Conservation (phyloP, 2,329 filamentous ascomycete genomes). For the Claviceps humidiphila region DNA sequence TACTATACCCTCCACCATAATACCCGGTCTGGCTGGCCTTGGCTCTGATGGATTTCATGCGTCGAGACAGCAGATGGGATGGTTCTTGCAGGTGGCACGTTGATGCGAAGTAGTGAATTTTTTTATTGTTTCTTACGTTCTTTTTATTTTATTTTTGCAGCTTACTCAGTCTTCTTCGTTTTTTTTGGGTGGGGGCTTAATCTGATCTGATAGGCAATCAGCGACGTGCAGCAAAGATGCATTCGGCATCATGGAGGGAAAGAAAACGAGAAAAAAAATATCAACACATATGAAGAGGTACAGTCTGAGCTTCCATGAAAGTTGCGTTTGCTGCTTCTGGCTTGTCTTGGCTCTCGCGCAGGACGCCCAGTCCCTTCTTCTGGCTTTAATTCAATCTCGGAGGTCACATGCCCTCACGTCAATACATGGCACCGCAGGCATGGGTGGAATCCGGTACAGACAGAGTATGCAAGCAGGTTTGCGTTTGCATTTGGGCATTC, state of each 20-base stretch:
- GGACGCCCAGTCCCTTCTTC: no score
- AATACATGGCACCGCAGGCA: background rate
- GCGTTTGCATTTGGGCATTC: background rate
- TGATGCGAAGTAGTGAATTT: background rate
- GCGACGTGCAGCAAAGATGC: background rate
- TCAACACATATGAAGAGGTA: background rate
- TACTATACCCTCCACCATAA: constrained; percentile 28
- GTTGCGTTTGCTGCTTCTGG: no score
- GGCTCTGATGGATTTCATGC: constrained; percentile 15
- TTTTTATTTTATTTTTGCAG: background rate
- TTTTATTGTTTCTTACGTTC: background rate
- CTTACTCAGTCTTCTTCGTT: background rate
- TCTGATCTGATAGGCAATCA: background rate
- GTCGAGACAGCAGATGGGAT: background rate
- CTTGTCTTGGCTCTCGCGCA: no score
- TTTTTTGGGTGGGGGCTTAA: background rate
- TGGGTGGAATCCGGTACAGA: background rate
- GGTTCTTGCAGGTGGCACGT: constrained; percentile 1
- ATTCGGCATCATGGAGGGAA: background rate
- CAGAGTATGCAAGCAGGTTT: background rate
- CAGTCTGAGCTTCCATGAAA: background rate
- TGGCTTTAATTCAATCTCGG: no score
- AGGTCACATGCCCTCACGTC: no score
- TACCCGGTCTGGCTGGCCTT: constrained; percentile 20
- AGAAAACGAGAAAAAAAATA: background rate